Evolutionary conservation across 257 asterid species (phyloP).

Genomic region (Marsdenia floribunda): DNA sequence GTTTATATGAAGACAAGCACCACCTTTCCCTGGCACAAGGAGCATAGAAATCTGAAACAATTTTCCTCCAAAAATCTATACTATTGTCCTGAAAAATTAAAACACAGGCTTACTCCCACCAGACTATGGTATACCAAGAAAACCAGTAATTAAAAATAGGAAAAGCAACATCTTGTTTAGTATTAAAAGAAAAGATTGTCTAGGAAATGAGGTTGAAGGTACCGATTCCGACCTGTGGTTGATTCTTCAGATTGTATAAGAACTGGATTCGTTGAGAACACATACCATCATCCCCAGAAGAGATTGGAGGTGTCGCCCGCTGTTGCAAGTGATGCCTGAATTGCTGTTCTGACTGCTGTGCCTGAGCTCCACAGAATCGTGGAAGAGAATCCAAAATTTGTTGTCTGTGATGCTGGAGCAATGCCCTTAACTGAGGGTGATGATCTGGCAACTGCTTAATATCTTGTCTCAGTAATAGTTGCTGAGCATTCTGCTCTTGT

Average conservation of each 20-base stretch:
- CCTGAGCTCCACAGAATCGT: slow-evolving; percentile 15
- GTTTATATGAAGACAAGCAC: slow-evolving; percentile 52
- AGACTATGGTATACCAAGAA: not conserved
- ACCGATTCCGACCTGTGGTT: slow-evolving; percentile 34
- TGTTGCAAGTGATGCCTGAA: slow-evolving; percentile 24
- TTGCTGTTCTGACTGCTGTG: slow-evolving; percentile 22
- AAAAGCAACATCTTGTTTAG: not conserved
- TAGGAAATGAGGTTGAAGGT: not conserved
- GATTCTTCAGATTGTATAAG: slow-evolving; percentile 33
- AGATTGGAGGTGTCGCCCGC: slow-evolving; percentile 23
- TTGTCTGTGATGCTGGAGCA: slow-evolving; percentile 22
- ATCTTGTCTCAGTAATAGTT: slow-evolving; percentile 25
- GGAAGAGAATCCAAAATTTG: slow-evolving; percentile 27
- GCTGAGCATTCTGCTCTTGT: slow-evolving; percentile 26
- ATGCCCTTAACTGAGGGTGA: slow-evolving; percentile 30
- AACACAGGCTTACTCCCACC: not conserved
- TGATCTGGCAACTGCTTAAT: slow-evolving; percentile 22
- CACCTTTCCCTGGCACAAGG: slow-evolving; percentile 49
- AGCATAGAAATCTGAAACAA: slow-evolving; percentile 55
- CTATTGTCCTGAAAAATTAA: slow-evolving; percentile 34
- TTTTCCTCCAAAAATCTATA: slow-evolving; percentile 48
- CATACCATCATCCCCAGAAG: slow-evolving; percentile 29
- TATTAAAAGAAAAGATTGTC: not conserved
- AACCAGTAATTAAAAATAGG: not conserved
- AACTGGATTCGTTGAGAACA: slow-evolving; percentile 43